phyloP scores from a whole-genome alignment of 805 yeast genomes.

The Lachancea fermentati region DNA sequence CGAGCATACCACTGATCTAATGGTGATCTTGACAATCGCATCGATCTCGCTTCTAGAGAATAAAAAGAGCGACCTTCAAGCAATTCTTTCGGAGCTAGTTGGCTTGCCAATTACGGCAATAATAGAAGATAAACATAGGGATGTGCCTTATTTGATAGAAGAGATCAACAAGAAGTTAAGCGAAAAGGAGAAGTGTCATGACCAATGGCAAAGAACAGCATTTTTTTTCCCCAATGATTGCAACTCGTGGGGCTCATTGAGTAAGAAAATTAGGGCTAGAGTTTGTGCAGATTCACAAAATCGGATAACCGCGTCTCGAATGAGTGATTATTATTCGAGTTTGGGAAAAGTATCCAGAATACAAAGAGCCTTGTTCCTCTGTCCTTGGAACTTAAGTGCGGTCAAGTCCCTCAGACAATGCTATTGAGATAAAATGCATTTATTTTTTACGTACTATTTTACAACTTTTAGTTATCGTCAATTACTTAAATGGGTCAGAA shows the following conservation, averaged over 20 bases:
- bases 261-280: conserved; percentile 48
- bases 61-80: conserved; percentile 48
- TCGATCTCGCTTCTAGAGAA: conserved; percentile 68
- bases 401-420: conserved; percentile 26
- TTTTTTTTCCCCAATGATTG: conserved; percentile 68
- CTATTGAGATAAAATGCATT: conserved; percentile 14
- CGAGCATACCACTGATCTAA: conserved; percentile 56
- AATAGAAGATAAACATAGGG: conserved; percentile 44
- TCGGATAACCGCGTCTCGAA: conserved; percentile 40
- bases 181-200: conserved; percentile 15
- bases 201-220: conserved; percentile 63
- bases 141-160: conserved; percentile 54
- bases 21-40: conserved; percentile 69
- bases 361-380: conserved; percentile 63
- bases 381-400: conserved; percentile 45
- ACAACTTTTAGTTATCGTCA: background rate
- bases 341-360: conserved; percentile 46
- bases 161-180: conserved; percentile 43
- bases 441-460: background rate
- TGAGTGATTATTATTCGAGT: conserved; percentile 47
- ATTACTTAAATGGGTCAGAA: conserved; percentile 9
- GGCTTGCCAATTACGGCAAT: conserved; percentile 43
- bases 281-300: conserved; percentile 50
- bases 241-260: conserved; percentile 64
- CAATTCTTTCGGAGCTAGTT: conserved; percentile 60